phyloP scores from a whole-genome alignment of 345 rosid species.

The Salix exigua region DNA sequence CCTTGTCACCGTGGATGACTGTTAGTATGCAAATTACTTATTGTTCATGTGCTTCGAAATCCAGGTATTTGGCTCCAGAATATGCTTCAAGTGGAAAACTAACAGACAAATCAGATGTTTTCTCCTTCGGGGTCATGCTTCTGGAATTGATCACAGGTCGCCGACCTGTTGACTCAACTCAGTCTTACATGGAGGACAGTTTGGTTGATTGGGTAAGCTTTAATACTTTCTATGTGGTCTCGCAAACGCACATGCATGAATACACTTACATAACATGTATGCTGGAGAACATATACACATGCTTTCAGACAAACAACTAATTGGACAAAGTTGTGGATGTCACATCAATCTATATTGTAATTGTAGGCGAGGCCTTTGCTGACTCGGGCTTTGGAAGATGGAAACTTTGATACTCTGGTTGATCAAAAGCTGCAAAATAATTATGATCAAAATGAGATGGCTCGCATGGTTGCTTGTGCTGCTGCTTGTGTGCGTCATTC shows the following conservation, averaged over 20 bases:
- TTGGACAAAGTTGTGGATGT: background rate
- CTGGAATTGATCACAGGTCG: conserved; percentile 86
- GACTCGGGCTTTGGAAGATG: conserved; percentile 54
- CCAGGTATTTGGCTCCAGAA: conserved; percentile 91
- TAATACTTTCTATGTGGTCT: background rate
- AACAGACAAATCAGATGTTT: conserved; percentile 80
- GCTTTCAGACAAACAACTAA: background rate
- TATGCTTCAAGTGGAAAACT: conserved; percentile 93
- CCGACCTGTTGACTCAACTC: conserved; percentile 62
- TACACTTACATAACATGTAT: background rate
- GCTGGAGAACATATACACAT: background rate
- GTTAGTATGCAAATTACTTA: background rate
- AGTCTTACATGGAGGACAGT: conserved; percentile 71
- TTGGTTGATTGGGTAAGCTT: conserved; percentile 87
- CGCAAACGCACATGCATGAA: background rate
- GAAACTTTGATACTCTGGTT: conserved; percentile 52
- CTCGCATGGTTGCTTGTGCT: conserved; percentile 78
- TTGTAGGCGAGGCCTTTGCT: conserved; percentile 80
- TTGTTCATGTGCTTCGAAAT: conserved; percentile 1
- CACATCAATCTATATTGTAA: conserved; percentile 3
- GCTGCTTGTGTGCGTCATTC: conserved; percentile 89
- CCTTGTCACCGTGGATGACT: background rate
- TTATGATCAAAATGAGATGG: conserved; percentile 68
- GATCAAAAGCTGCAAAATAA: conserved; percentile 56
- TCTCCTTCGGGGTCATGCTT: conserved; percentile 89